Percentiles rank a stretch among this genome's conserved stretches.
Conservation (phyloP, 495 filamentous ascomycete species). For the Penicillium cinerascens region DNA sequence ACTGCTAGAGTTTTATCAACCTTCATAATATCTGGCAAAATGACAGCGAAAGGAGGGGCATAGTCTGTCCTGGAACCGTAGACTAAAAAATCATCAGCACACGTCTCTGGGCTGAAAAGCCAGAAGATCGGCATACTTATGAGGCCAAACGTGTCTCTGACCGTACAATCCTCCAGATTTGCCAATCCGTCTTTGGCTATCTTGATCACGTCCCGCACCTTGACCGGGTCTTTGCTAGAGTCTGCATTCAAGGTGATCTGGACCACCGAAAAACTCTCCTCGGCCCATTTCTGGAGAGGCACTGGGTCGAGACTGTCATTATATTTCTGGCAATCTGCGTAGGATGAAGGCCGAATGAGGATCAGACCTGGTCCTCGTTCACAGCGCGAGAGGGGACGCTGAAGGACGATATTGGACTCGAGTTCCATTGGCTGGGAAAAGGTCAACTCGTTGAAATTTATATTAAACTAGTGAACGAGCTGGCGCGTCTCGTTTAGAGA, state of each 20-base stretch:
- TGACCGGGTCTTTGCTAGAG: not conserved
- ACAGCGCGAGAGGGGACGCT: constrained; percentile 50
- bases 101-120: not conserved
- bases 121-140: constrained; percentile 10
- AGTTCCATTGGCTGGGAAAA: not conserved
- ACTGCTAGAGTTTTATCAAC: constrained; percentile 4
- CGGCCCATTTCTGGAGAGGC: constrained; percentile 38
- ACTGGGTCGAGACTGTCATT: constrained; percentile 30
- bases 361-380: constrained; percentile 55
- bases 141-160: constrained; percentile 15
- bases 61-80: constrained; percentile 27
- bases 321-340: constrained; percentile 17
- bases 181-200: constrained; percentile 8
- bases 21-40: constrained; percentile 4
- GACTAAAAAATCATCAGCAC: constrained; percentile 12
- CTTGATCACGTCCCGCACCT: constrained; percentile 3
- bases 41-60: constrained; percentile 16
- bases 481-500: not conserved
- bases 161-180: constrained; percentile 16
- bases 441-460: not conserved
- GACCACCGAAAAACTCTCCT: constrained; percentile 36
- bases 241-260: constrained; percentile 21
- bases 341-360: constrained; percentile 30
- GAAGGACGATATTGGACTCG: not conserved
- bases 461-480: too few species aligned